Base-by-base conservation (phyloP, 1,139 yeast species). In the Geotrichum fermentans region DNA sequence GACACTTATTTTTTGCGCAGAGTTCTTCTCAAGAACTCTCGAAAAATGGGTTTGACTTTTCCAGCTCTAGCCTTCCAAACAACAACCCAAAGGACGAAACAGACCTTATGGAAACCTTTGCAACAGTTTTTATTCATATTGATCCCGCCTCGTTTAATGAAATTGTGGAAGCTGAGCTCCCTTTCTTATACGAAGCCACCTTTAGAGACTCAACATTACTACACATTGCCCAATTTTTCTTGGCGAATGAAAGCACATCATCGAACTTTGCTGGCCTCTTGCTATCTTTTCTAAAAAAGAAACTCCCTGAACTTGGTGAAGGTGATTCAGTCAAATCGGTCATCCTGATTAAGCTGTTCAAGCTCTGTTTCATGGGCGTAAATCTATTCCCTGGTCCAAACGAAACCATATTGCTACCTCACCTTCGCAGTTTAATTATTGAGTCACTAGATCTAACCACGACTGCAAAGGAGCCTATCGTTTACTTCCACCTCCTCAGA, bases 131-230 rank as follows among this genome's bases (percentile, higher is more conserved):
- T 66, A 87, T 89, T 59, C 96, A 89, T 63, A 78, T 94, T 50
- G 99, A 94, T 61, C 94, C 96, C 18, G 92, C 97, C 1, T 86
- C 97, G 1, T 94, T 94, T 66, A 90, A 88, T 63, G 99, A 94
- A 66, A 83, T 92, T 56, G 83, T 90, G 8, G 87, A 83, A 54
- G 75, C 83, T 2, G 96, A 92, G 63, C 73, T 92, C 52, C 86
- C 83, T 20, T 81, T 79, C 58, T 71, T 90, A 64, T 89, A 87
- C 61, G 82, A 85, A 22, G 77, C 88, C 3, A 86, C 88, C 80
- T 72, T 89, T 55, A 78, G 80, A 34, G 94, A 92, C 65, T 86
- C 96, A 1, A 94, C 96, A 0, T 68, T 92, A 46, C 73, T 94
- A 38, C 96, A 92, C 61, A 79, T 92, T 53, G 96, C 97, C 0